Evolutionary conservation across 2,329 filamentous ascomycete species (phyloP), one percentile per base, ranked within the genome.

Genomic region (Fusarium musae): DNA sequence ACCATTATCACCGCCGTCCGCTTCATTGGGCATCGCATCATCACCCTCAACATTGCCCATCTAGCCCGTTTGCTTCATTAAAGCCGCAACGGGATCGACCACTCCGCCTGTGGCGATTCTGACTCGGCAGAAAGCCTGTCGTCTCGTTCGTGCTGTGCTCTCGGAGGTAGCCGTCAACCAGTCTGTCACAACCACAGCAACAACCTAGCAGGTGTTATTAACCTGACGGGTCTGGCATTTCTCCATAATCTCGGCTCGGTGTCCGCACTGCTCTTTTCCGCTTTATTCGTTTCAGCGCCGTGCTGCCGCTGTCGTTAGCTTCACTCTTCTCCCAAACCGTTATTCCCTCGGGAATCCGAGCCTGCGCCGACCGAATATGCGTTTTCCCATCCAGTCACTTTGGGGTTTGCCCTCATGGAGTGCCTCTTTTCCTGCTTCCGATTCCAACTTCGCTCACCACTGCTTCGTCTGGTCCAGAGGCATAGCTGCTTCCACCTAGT

Each of bases 311-410:
- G 28, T 39, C 16, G 34, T 32, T 28, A 40, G 53, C 37, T 39
- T 56, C 36, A 46, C 32, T 57, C 36, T 62, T 59, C 42, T 64
- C 57, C 59, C 42, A 57, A 71, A 60, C 46, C 54, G 42, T 30
- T 17, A 64, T 66, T 23, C 23, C 47, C 63, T 74, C 71, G 71
- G 71, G 63, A 37, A 72, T 74, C 63, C 71, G 71, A 74, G 63
- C 59, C 39, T 57, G 44, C 57, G 63, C 71, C 71, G 71, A 73
- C 50, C 50, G n/a, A 62, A 52, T 43, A 59, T 68, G 42, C 46
- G 36, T 39, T 70, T 7, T 59, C 17, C 36, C 36, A 43, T 63
- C 30, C 49, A 61, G 54, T 57, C 47, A 59, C 42, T 53, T 42
- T 54, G 42, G 59, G 36, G 49, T 34, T 72, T 58, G 49, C 59